phyloP scores from a whole-genome alignment of 179 eudicot genomes.

The Carnegiea gigantea region DNA sequence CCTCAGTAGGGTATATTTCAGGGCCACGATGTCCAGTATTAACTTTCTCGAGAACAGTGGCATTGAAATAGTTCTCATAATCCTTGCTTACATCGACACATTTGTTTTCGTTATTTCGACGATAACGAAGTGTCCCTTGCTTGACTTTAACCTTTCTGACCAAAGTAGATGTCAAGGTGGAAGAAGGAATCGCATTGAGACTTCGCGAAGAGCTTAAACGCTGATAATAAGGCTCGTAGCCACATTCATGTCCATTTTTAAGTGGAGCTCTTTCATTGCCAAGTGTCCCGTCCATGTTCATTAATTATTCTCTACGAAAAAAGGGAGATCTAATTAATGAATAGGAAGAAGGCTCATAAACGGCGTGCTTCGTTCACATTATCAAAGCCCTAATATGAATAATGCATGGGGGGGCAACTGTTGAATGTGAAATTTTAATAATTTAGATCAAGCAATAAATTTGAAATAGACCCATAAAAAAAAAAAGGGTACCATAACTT shows the following conservation, averaged over 20 bases:
- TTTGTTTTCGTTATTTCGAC: not conserved
- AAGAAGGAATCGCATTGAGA: too few species aligned
- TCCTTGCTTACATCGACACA: not conserved
- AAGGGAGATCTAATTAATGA: not conserved
- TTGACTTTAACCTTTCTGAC: not conserved
- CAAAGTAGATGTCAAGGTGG: not conserved
- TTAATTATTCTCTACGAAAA: not conserved
- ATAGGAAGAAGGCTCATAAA: not conserved
- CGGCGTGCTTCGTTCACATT: too few species aligned
- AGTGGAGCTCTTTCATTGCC: too few species aligned
- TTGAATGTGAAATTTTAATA: not conserved
- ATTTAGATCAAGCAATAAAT: too few species aligned
- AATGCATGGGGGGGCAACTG: not conserved
- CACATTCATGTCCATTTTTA: too few species aligned
- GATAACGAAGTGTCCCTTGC: not conserved
- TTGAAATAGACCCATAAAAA: too few species aligned
- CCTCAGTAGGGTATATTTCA: not conserved
- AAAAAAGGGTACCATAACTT: too few species aligned
- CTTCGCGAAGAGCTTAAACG: too few species aligned
- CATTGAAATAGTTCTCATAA: not conserved
- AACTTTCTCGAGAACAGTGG: not conserved
- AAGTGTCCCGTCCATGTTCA: too few species aligned
- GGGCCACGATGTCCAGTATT: not conserved
- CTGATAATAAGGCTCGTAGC: too few species aligned
- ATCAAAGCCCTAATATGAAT: not conserved